Conservation (phyloP, 148 eudicot species). For the Simmondsia chinensis region DNA sequence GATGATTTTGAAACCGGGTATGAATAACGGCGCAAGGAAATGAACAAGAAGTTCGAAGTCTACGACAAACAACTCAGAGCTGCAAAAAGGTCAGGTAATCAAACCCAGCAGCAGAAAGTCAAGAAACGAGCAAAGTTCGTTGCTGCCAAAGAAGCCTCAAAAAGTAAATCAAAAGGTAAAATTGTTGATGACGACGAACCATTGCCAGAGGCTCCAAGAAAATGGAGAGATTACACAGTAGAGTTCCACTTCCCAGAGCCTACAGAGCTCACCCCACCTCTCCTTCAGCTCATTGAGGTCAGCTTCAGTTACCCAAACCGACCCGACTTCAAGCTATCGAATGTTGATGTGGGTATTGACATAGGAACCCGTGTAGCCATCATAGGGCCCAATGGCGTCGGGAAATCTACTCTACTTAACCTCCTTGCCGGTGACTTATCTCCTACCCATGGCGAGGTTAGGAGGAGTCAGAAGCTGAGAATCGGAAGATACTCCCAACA, state of each 20-base stretch:
- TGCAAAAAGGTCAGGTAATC: conserved; percentile 54
- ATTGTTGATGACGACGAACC: conserved; percentile 51
- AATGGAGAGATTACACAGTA: conserved; percentile 66
- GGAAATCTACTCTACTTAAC: conserved; percentile 59
- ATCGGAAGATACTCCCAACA: conserved; percentile 69
- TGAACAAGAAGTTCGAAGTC: conserved; percentile 46
- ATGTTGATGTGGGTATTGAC: conserved; percentile 68
- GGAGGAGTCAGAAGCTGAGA: conserved; percentile 65
- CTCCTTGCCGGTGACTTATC: conserved; percentile 62
- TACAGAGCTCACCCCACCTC: conserved; percentile 63
- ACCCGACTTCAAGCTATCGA: conserved; percentile 43
- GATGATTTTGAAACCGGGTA: conserved; percentile 64
- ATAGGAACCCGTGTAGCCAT: conserved; percentile 79
- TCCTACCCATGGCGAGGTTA: conserved; percentile 47
- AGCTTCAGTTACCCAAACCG: conserved; percentile 58
- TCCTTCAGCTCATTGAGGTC: conserved; percentile 57
- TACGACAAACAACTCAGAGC: conserved; percentile 50
- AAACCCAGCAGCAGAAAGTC: conserved; percentile 51
- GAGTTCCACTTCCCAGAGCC: conserved; percentile 78
- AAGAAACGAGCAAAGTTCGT: conserved; percentile 47
- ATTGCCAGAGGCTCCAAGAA: conserved; percentile 46
- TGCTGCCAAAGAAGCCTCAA: conserved; percentile 41
- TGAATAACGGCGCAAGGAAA: conserved; percentile 60
- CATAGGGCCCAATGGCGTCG: conserved; percentile 70
- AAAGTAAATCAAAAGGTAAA: conserved; percentile 41